Evolutionary conservation across 2,329 filamentous ascomycete genomes (phyloP), one percentile per base, ranked within the genome.

Genomic region (Fusarium austroafricanum): DNA sequence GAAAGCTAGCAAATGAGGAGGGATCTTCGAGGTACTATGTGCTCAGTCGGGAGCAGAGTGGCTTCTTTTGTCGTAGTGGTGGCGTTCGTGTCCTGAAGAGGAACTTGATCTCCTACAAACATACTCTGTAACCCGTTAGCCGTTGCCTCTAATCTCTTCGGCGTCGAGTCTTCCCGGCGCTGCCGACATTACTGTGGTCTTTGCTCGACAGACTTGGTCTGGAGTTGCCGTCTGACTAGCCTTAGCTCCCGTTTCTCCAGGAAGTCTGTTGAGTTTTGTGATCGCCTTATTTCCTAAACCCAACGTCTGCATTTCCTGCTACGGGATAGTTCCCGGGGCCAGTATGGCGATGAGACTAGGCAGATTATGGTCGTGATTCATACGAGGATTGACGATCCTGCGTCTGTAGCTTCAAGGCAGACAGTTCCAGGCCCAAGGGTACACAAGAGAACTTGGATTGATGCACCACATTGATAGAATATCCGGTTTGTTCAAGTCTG

Each of bases 141-240:
- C 60, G 60, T 56, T 37, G 31, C 52, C 54, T 63, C 28, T 23
- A 68, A 68, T 68, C 37, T 68, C 60, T 20, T 38, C n/a, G 17
- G 42, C 21, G 38, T 68, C 40, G 46, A 61, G 46, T 52, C 39
- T 47, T 68, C 51, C 65, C 65, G 46, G 17, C 43, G 38, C 45
- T 45, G 38, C 45, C 23, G 54, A 45, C 23, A 45, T 47, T 55
- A 20, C 54, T 31, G 15, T 43, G 65, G 52, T 38, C 42, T 43
- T 23, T 40, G 39, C 33, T 31, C 10, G 6, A 31, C 12, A 31
- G 10, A 31, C 10, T 31, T 11, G 10, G 29, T 31, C 10, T 14
- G 10, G 29, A 31, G 29, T 12, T 10, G 10, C 29, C 10, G 12
- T 31, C 10, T 31, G 3, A 11, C 29, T 43, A 60, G 52, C 33